Percentiles rank a stretch among this genome's conserved stretches.
Evolutionary conservation across 2,329 filamentous ascomycete species (phyloP).

Genomic region (Ceratocystis variospora): DNA sequence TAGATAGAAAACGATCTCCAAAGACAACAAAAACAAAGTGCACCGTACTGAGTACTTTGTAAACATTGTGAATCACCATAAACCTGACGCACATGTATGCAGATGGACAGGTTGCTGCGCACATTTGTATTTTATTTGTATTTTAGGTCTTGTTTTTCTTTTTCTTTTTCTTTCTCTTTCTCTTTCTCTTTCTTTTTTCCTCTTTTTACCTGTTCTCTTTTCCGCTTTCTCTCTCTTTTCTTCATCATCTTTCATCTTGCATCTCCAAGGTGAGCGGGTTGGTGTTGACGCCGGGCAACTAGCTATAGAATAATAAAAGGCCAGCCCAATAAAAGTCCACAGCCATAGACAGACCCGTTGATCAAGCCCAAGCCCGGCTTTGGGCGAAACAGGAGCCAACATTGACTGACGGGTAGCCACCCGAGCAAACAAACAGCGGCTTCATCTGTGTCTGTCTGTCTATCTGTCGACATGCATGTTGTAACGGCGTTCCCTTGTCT

Average conservation of each 20-base stretch:
- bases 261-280: neutral
- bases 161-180: neutral
- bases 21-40: neutral
- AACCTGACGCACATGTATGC: neutral
- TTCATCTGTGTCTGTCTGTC: neutral
- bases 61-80: neutral
- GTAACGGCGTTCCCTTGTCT: constrained; percentile 3
- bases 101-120: neutral
- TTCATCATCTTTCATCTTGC: neutral
- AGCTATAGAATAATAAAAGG: neutral
- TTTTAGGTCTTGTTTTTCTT: too few species aligned
- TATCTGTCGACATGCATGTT: constrained; percentile 1
- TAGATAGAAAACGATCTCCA: neutral
- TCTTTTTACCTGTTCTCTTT: neutral
- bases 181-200: neutral
- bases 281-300: neutral
- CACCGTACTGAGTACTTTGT: neutral
- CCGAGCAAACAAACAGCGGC: constrained; percentile 1
- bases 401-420: constrained; percentile 1
- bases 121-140: neutral
- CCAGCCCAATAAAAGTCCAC: neutral
- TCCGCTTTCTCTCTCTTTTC: neutral
- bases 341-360: neutral
- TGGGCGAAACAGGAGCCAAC: constrained; percentile 2
- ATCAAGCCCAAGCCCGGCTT: neutral